Conservation (phyloP, 306 rosid species). For the Malus domestica region DNA sequence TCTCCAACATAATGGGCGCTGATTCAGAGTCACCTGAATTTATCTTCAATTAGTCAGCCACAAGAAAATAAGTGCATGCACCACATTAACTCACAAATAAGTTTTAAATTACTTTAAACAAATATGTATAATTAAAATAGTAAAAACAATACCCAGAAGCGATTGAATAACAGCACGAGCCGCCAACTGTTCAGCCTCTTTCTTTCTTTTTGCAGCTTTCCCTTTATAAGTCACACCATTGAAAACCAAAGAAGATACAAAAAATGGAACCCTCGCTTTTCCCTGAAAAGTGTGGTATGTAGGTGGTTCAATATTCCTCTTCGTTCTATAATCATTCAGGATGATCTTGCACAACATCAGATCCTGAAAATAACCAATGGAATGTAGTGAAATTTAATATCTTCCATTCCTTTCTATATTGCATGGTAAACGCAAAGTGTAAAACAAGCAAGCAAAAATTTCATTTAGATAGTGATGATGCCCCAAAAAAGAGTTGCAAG, state of each 20-base stretch:
- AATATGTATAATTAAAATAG: not conserved
- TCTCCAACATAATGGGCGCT: conserved; percentile 23
- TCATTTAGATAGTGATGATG: not conserved
- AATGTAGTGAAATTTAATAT: not conserved
- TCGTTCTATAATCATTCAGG: conserved; percentile 45
- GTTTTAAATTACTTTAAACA: not conserved
- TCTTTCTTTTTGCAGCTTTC: conserved; percentile 32
- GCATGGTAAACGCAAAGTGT: not conserved
- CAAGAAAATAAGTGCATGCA: not conserved
- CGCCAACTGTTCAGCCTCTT: conserved; percentile 57
- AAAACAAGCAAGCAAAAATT: not conserved
- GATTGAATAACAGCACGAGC: conserved; percentile 44
- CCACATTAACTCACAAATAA: not conserved
- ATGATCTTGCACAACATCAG: conserved; percentile 39
- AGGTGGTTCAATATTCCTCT: conserved; percentile 33
- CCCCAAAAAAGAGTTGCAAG: not conserved
- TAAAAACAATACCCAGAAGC: conserved; percentile 36
- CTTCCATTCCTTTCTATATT: not conserved
- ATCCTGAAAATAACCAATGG: conserved; percentile 12
- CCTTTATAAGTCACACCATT: conserved; percentile 36
- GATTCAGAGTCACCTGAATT: conserved; percentile 28
- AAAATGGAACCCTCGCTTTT: conserved; percentile 20
- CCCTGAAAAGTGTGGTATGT: conserved; percentile 25
- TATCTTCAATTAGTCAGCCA: conserved; percentile 4
- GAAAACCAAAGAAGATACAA: conserved; percentile 39